phyloP scores from a whole-genome alignment of 768 basidiomycete species.

The Russula sp. region DNA sequence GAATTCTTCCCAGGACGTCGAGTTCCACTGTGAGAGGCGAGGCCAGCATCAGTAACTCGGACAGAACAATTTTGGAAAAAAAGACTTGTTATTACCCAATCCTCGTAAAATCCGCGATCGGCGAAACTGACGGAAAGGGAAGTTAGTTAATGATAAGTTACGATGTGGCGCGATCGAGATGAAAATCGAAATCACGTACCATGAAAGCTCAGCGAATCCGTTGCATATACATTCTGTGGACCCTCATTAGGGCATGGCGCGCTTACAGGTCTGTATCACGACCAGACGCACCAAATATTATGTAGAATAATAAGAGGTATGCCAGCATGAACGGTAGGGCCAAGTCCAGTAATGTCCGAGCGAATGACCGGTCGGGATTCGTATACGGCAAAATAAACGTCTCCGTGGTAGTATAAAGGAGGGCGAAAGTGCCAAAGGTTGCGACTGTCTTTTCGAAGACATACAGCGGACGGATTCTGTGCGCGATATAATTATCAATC shows the following conservation, averaged over 20 bases:
- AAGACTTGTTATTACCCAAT: slow-evolving; percentile 64
- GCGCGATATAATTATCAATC: neutral
- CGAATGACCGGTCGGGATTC: slow-evolving; percentile 65
- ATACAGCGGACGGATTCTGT: slow-evolving; percentile 72
- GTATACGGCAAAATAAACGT: slow-evolving; percentile 87
- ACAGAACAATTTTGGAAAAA: neutral
- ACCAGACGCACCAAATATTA: slow-evolving; percentile 65
- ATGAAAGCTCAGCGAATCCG: slow-evolving; percentile 89
- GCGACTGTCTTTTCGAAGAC: slow-evolving; percentile 70
- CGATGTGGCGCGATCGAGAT: neutral
- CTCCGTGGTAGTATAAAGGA: slow-evolving; percentile 92
- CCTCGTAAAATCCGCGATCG: slow-evolving; percentile 97
- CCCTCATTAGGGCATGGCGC: slow-evolving; percentile 16
- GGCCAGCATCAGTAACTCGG: neutral
- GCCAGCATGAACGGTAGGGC: slow-evolving; percentile 92
- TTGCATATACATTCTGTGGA: slow-evolving; percentile 90
- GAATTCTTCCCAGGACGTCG: slow-evolving; percentile 95
- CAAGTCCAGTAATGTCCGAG: slow-evolving; percentile 76
- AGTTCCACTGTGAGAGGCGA: slow-evolving; percentile 74
- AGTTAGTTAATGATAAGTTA: neutral
- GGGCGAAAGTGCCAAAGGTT: slow-evolving; percentile 92
- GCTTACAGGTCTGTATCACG: neutral
- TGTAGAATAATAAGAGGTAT: slow-evolving; percentile 82
- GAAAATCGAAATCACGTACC: slow-evolving; percentile 49
- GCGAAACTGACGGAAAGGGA: slow-evolving; percentile 67